Evolutionary conservation across 2,329 filamentous ascomycete genomes (phyloP).

Genomic region (Cordyceps pruinosa): DNA sequence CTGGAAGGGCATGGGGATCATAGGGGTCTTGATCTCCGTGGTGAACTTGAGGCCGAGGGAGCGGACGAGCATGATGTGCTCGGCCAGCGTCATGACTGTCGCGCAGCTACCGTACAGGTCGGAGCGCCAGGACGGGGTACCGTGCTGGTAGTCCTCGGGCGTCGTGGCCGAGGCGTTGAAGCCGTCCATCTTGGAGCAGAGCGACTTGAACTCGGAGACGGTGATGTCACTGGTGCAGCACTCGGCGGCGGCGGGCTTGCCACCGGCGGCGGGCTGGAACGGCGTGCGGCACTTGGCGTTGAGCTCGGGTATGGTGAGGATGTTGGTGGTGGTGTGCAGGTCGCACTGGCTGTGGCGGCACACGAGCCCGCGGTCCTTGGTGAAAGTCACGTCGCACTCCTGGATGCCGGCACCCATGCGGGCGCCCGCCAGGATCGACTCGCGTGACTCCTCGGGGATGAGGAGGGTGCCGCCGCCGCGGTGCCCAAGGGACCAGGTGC

Average conservation of each 20-base stretch:
- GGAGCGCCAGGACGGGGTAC: constrained; percentile 56
- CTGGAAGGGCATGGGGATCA: constrained; percentile 63
- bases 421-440: constrained; percentile 55
- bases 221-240: constrained; percentile 70
- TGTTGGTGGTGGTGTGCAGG: constrained; percentile 62
- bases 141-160: constrained; percentile 48
- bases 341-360: constrained; percentile 63
- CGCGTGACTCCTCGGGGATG: constrained; percentile 56
- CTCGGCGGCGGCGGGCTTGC: constrained; percentile 48
- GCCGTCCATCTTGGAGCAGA: constrained; percentile 67
- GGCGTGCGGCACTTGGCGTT: constrained; percentile 57
- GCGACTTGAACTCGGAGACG: constrained; percentile 56
- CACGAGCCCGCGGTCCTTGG: constrained; percentile 57
- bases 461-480: constrained; percentile 55
- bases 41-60: constrained; percentile 55
- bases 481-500: constrained; percentile 54
- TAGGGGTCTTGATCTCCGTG: constrained; percentile 60
- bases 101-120: constrained; percentile 60
- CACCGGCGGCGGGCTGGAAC: constrained; percentile 49
- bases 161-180: constrained; percentile 52
- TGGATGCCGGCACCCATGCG: constrained; percentile 61
- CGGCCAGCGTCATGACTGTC: constrained; percentile 52
- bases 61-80: constrained; percentile 55
- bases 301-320: constrained; percentile 53
- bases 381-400: constrained; percentile 64